Base-by-base conservation (phyloP, 257 asterid genomes). In the Gentiana straminea region DNA sequence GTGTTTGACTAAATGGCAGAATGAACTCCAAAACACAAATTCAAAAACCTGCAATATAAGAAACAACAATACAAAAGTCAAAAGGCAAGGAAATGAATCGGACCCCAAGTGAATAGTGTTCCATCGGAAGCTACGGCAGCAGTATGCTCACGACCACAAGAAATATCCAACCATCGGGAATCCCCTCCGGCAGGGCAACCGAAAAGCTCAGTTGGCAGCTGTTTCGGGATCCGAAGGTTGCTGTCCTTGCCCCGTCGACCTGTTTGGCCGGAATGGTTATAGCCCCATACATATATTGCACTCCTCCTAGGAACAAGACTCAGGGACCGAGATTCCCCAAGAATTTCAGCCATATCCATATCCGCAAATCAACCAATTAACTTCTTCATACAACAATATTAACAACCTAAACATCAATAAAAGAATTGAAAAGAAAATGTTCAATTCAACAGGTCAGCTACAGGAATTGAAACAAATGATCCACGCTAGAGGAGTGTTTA, bases 71-170 rank as follows among this genome's bases (percentile, higher is more conserved):
- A 13, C 13, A 32, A 0, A 55, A 51, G 56, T 41, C 7, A 15
- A 39, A 56, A 57, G 63, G 24, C 24, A 24, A 24, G 24, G 32
- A 70, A 48, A 51, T 65, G 52, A 3, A 53, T 1, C 66, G 54
- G 76, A 91, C 98, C 98, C 98, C 96, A 91, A 11, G 98, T 87
- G 75, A 87, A 87, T 49, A 91, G 82, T 5, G 88, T 82, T 13
- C 98, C 96, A 67, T 91, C 93, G 45, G 96, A 91, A 41, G 98
- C 86, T 35, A 87, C 82, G 39, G 88, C 87, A 6, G 96, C 90
- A 12, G 96, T 91, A 72, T 91, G 98, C 51, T 85, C 94, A 34
- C 92, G 83, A 34, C 94, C 98, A 66, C 98, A 91, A 46, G 98
- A 86, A 33, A 91, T 82, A 54, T 87, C 96, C 53, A 82, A 72